Percentiles rank a stretch among this genome's conserved stretches.
Evolutionary conservation across 768 basidiomycete genomes (phyloP).

Genomic region (Imleria badia): DNA sequence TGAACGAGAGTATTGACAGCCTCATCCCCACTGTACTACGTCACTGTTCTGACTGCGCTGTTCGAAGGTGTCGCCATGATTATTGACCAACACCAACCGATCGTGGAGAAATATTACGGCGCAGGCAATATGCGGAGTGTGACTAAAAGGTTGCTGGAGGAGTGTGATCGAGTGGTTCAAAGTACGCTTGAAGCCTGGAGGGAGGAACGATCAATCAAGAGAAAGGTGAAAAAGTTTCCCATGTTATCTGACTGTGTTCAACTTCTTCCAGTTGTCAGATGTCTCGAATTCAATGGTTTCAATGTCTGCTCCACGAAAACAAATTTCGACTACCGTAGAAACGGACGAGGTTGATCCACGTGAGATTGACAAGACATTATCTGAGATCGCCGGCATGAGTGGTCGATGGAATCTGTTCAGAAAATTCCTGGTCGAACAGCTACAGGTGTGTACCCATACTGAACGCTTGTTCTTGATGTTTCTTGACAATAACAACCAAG

Average conservation of each 20-base stretch:
- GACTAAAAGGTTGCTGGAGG: constrained; percentile 70
- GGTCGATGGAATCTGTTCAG: constrained; percentile 91
- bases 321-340: constrained; percentile 34
- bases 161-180: constrained; percentile 83
- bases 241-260: not conserved
- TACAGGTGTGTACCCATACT: constrained; percentile 47
- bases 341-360: constrained; percentile 78
- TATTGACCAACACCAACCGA: constrained; percentile 94
- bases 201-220: constrained; percentile 81
- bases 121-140: constrained; percentile 81
- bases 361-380: constrained; percentile 88
- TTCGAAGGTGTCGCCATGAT: constrained; percentile 96
- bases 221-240: constrained; percentile 53
- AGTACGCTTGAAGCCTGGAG: constrained; percentile 82
- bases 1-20: constrained; percentile 46
- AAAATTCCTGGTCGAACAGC: constrained; percentile 76
- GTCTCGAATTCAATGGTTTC: constrained; percentile 40
- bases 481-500: constrained; percentile 10
- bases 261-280: constrained; percentile 45
- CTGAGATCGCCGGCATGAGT: constrained; percentile 86
- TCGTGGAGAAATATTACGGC: constrained; percentile 99
- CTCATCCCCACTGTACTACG: constrained; percentile 89
- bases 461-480: not conserved
- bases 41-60: constrained; percentile 84
- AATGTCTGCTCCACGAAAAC: constrained; percentile 31